These are phyloP conservation scores for Phytophthora fragariae DNA, from an alignment of 352 stramenopile genomes.

Conservation along the genomic window DNA sequence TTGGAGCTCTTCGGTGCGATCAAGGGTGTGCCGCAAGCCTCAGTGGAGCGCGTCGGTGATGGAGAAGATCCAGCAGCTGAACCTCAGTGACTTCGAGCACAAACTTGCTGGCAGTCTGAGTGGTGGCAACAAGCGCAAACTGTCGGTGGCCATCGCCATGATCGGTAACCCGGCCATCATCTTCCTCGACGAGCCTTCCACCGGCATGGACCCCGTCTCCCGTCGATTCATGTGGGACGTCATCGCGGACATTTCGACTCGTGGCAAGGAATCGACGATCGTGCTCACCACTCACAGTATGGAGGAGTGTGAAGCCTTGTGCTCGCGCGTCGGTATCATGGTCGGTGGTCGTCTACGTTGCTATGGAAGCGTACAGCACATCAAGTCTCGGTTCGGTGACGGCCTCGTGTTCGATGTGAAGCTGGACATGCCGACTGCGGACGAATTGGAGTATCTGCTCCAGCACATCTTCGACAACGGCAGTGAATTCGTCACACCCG, in stretches of 20 bases:
- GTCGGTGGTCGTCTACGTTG: conserved; percentile 65
- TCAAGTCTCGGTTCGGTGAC: conserved; percentile 95
- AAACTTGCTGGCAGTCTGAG: conserved; percentile 82
- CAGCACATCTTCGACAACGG: conserved; percentile 36
- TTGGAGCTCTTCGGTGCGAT: conserved; percentile 91
- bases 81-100: conserved; percentile 78
- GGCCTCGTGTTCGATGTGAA: conserved; percentile 90
- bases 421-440: conserved; percentile 30
- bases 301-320: conserved; percentile 79
- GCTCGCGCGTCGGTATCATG: conserved; percentile 93
- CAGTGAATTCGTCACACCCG: conserved; percentile 26
- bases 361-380: conserved; percentile 86
- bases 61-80: conserved; percentile 84
- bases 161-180: conserved; percentile 92
- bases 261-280: conserved; percentile 69
- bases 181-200: conserved; percentile 90
- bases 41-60: conserved; percentile 67
- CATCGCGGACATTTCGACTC: conserved; percentile 74
- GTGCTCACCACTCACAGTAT: conserved; percentile 87
- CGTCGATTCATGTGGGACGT: conserved; percentile 51
- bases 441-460: conserved; percentile 37
- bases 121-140: conserved; percentile 94
- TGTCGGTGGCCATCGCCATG: conserved; percentile 93
- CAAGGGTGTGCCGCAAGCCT: conserved; percentile 90
- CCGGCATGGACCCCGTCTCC: conserved; percentile 93